These are phyloP conservation scores for Hyparrhenia diplandra DNA, from an alignment of 176 grass and related monocot species.

Conservation along the genomic window DNA sequence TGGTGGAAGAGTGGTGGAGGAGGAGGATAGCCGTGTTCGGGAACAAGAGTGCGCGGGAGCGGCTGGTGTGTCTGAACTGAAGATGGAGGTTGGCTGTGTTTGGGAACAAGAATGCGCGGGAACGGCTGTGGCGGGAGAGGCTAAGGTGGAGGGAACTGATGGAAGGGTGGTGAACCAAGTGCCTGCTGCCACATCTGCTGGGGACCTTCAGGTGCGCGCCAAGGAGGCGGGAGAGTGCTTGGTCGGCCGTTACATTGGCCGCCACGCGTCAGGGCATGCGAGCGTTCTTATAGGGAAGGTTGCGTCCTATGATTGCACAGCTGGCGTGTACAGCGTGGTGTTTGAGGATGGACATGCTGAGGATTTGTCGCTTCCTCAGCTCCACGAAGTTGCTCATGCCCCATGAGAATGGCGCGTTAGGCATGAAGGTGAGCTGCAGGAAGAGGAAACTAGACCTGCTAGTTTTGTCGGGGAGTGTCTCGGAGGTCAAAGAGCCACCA, in stretches of 20 bases:
- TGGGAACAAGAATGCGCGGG: too few species aligned
- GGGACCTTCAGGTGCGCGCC: neutral
- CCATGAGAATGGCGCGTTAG: constrained; percentile 30
- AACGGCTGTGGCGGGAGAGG: too few species aligned
- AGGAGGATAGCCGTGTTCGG: too few species aligned
- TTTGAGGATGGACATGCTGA: constrained; percentile 58
- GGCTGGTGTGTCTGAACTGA: too few species aligned
- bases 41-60: too few species aligned
- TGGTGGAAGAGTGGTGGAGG: too few species aligned
- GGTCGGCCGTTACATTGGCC: constrained; percentile 66
- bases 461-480: constrained; percentile 36
- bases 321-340: constrained; percentile 23
- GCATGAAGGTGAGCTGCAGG: constrained; percentile 76
- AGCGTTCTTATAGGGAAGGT: constrained; percentile 59
- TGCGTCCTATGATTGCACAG: constrained; percentile 16
- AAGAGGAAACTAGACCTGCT: constrained; percentile 84
- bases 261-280: neutral
- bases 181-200: too few species aligned
- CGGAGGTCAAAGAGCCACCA: constrained; percentile 18
- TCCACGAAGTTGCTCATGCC: constrained; percentile 28
- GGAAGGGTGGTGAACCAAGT: too few species aligned
- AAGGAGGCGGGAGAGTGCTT: constrained; percentile 29
- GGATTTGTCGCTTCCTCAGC: constrained; percentile 31
- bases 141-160: too few species aligned
- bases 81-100: too few species aligned